phyloP scores from a whole-genome alignment of 1,284 basidiomycete genomes.

The Microstroma glucosiphilum region DNA sequence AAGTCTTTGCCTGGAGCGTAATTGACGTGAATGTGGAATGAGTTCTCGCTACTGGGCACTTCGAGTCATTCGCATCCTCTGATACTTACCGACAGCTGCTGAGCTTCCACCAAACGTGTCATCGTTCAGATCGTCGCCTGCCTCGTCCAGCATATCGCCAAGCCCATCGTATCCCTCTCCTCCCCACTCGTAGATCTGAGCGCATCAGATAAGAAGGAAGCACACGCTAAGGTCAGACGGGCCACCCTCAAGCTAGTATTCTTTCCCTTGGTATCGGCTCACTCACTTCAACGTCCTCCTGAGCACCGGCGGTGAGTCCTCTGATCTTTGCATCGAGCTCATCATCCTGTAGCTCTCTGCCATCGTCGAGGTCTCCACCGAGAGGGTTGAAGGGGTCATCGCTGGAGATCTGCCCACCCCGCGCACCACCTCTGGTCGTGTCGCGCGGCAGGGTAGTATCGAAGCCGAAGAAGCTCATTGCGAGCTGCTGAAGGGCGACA shows the following conservation, averaged over 20 bases:
- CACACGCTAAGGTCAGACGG: too few species aligned
- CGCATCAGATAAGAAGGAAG: conserved; percentile 15
- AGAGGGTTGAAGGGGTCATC: conserved; percentile 1
- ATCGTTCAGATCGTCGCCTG: conserved; percentile 83
- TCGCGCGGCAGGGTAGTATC: conserved; percentile 43
- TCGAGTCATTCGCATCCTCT: neutral
- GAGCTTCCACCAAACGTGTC: conserved; percentile 75
- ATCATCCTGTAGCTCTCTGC: conserved; percentile 17
- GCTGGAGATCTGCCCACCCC: neutral
- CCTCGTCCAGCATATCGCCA: conserved; percentile 77
- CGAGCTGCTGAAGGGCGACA: neutral
- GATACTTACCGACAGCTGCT: conserved; percentile 25
- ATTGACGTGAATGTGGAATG: neutral
- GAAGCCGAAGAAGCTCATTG: conserved; percentile 51
- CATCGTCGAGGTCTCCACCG: neutral
- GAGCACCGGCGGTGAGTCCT: conserved; percentile 56
- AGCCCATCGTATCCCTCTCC: conserved; percentile 84
- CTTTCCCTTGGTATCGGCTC: too few species aligned
- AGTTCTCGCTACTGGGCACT: neutral
- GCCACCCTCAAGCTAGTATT: too few species aligned
- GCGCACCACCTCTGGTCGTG: neutral
- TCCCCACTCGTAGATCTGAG: conserved; percentile 70
- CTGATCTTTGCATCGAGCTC: conserved; percentile 49
- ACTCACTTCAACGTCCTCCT: conserved; percentile 63
- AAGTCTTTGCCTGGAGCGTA: conserved; percentile 72